phyloP scores from a whole-genome alignment of 257 asterid genomes.

The Solanum lignicaule region DNA sequence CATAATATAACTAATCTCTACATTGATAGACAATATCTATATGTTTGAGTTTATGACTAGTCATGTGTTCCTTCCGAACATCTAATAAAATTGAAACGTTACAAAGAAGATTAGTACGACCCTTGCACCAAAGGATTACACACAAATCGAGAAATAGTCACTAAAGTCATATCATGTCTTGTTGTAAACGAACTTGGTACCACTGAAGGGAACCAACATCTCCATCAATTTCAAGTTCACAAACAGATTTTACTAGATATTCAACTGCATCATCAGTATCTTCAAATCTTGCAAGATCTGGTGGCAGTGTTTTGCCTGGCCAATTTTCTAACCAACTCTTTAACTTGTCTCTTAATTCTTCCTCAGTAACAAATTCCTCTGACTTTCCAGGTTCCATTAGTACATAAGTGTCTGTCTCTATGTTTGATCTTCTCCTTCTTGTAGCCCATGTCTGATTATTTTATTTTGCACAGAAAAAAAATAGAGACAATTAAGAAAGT shows the following conservation, averaged over 20 bases:
- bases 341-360: constrained; percentile 41
- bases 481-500: not conserved
- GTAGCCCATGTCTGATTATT: constrained; percentile 21
- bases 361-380: constrained; percentile 72
- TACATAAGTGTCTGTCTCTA: constrained; percentile 49
- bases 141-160: no score
- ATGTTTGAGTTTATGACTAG: no score
- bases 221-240: constrained; percentile 79
- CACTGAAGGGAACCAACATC: constrained; percentile 84
- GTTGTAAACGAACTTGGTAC: constrained; percentile 60
- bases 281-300: constrained; percentile 66
- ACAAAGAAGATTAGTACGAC: no score
- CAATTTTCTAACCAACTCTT: constrained; percentile 61
- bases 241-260: constrained; percentile 55
- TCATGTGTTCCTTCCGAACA: no score
- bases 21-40: no score
- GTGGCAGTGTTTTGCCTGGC: constrained; percentile 42
- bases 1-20: no score
- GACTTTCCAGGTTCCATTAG: constrained; percentile 65
- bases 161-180: not conserved
- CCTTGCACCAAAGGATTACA: rapidly evolving
- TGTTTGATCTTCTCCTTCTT: constrained; percentile 71
- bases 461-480: not conserved
- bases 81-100: no score
- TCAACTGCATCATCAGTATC: constrained; percentile 57